Conservation (phyloP, 2,329 filamentous ascomycete genomes). For the Emmonsiellopsis sp. region DNA sequence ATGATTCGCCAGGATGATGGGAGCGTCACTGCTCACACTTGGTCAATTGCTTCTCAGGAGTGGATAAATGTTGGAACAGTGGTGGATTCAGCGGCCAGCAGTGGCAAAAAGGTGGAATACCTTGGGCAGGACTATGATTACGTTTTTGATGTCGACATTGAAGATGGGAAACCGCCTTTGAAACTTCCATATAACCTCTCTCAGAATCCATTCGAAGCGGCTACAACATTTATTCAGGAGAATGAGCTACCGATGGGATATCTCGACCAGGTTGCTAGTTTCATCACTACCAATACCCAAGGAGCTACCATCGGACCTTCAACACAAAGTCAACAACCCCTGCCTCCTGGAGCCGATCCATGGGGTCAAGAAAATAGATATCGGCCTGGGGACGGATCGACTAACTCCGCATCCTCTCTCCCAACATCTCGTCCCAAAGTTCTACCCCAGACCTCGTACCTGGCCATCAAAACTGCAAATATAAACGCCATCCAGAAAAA, state of each 20-base stretch:
- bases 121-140: constrained; percentile 87
- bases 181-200: constrained; percentile 92
- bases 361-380: constrained; percentile 66
- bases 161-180: constrained; percentile 83
- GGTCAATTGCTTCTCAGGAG: constrained; percentile 62
- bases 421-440: constrained; percentile 46
- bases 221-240: constrained; percentile 80
- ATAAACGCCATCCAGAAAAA: constrained; percentile 64
- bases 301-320: constrained; percentile 69
- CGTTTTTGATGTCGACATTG: constrained; percentile 93
- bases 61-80: constrained; percentile 93
- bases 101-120: constrained; percentile 66
- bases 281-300: constrained; percentile 83
- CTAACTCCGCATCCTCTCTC: constrained; percentile 17
- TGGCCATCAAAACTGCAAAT: constrained; percentile 68
- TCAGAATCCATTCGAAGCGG: constrained; percentile 85
- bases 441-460: constrained; percentile 70
- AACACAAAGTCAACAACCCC: constrained; percentile 35
- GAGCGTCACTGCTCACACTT: constrained; percentile 76
- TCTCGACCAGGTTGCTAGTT: constrained; percentile 84
- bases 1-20: constrained; percentile 81
- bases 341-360: constrained; percentile 53
- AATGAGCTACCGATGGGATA: constrained; percentile 84
- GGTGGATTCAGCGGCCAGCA: constrained; percentile 78
- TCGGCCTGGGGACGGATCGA: constrained; percentile 56